phyloP scores from a whole-genome alignment of 495 filamentous ascomycete species.

The Aspergillus ellipticus region DNA sequence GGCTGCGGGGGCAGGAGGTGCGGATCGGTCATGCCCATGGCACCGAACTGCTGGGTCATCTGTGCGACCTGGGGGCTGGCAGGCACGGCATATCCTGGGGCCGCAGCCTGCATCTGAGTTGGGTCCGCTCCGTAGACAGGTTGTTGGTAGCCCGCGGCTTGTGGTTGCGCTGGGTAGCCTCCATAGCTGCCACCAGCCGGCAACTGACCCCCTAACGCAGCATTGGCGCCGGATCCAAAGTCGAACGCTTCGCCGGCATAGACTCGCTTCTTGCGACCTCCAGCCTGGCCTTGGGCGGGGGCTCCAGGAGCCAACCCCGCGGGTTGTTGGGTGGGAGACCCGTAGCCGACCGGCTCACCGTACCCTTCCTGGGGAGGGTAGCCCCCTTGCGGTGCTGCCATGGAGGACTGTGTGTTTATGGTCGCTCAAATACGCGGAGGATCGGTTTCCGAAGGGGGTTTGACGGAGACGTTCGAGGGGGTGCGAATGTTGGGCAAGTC shows the following conservation, averaged over 20 bases:
- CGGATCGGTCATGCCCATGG: conserved; percentile 68
- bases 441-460: conserved; percentile 6
- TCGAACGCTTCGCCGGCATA: conserved; percentile 96
- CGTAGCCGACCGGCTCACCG: conserved; percentile 46
- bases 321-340: conserved; percentile 35
- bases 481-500: conserved; percentile 15
- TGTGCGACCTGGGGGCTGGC: conserved; percentile 59
- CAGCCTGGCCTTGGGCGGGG: conserved; percentile 34
- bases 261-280: conserved; percentile 78
- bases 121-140: conserved; percentile 51
- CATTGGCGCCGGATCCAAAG: conserved; percentile 86
- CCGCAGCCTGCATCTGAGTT: conserved; percentile 51
- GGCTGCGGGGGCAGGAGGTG: conserved; percentile 53
- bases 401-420: conserved; percentile 22
- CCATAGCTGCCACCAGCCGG: conserved; percentile 52
- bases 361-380: conserved; percentile 56
- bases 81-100: conserved; percentile 58
- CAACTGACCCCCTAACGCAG: conserved; percentile 58
- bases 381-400: conserved; percentile 62
- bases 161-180: conserved; percentile 54
- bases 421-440: conserved; percentile 2
- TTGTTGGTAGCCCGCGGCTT: conserved; percentile 50
- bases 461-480: background rate
- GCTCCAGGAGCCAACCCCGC: conserved; percentile 27
- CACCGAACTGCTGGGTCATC: conserved; percentile 78